phyloP scores from a whole-genome alignment of 768 basidiomycete genomes.

The Serpula lacrymans region DNA sequence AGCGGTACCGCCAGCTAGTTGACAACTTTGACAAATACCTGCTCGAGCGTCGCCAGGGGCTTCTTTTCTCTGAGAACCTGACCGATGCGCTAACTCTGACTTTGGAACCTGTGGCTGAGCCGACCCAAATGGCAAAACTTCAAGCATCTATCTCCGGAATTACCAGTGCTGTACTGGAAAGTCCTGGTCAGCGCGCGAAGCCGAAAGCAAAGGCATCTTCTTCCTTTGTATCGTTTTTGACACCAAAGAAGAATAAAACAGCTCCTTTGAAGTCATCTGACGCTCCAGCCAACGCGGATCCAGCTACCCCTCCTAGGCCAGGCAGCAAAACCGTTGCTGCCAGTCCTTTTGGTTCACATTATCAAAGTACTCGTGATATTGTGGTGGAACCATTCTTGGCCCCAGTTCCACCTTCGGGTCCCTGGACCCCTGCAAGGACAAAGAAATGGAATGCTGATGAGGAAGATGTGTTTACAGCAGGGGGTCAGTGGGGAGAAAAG shows the following conservation, averaged over 20 bases:
- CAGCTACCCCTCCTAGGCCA: slow-evolving; percentile 44
- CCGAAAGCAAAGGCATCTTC: slow-evolving; percentile 50
- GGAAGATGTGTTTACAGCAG: slow-evolving; percentile 67
- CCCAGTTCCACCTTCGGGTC: slow-evolving; percentile 52
- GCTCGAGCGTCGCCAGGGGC: slow-evolving; percentile 79
- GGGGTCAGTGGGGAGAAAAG: slow-evolving; percentile 40
- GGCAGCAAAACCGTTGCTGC: slow-evolving; percentile 46
- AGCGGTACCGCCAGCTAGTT: slow-evolving; percentile 71
- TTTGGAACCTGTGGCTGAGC: slow-evolving; percentile 58
- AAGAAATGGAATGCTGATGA: slow-evolving; percentile 56
- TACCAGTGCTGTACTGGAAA: slow-evolving; percentile 27
- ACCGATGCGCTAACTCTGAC: slow-evolving; percentile 81
- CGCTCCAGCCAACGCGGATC: slow-evolving; percentile 33
- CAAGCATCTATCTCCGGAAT: slow-evolving; percentile 23
- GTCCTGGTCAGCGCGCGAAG: slow-evolving; percentile 40
- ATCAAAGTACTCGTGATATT: slow-evolving; percentile 71
- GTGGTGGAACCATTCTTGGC: slow-evolving; percentile 68
- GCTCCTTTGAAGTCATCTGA: slow-evolving; percentile 28
- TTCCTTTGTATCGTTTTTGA: slow-evolving; percentile 73
- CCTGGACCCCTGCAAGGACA: slow-evolving; percentile 59
- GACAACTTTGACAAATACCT: slow-evolving; percentile 83
- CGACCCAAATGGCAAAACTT: slow-evolving; percentile 16
- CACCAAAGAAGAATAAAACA: slow-evolving; percentile 66
- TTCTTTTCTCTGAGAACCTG: slow-evolving; percentile 89
- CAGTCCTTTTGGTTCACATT: slow-evolving; percentile 84